Evolutionary conservation across 1,284 basidiomycete species (phyloP), one percentile per base, ranked within the genome.

Genomic region (Cutaneotrichosporon dermatis): DNA sequence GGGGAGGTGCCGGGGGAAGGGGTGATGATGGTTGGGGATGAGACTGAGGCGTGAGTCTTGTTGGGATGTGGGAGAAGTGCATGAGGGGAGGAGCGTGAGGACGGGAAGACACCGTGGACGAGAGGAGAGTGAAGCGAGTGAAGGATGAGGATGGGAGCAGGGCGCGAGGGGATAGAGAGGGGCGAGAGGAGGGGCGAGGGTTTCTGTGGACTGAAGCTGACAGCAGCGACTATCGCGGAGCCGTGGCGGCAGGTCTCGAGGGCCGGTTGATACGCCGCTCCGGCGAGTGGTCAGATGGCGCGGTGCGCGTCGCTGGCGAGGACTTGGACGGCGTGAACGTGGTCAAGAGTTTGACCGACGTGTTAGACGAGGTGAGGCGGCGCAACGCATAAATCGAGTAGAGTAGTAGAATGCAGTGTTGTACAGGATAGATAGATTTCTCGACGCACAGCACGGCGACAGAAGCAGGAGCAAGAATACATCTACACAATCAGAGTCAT

Each of bases 1-100:
- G 64, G 49, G 0, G 71, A 69, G 56, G 42, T 50, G 5, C 37
- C 49, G 1, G 71, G 70, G 1, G 59, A 70, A 36, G 76, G 76
- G 7, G 71, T 76, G 3, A 57, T 79, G 33, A 76, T 78, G 74
- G 66, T 79, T 8, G 78, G 78, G 0, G 78, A 79, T 57, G 78
- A 79, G 64, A 66, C 78, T 9, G 67, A 72, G 43, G 77, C 77
- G 76, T 78, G 58, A 65, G 76, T 73, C 25, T 25, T 25, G 25
- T 25, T 25, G 25, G 25, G 25, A 25, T 25, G 25, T 25, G 25
- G 25, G 25, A 25, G 25, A 25, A 25, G 25, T 25, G 3, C 13
- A 51, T 36, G 25, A 25, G 25, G 25, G 25, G 25, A 25, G 25
- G 25, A 25, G 25, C 25, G 25, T 25, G 25, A 40, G 12, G 12